Evolutionary conservation across 495 filamentous ascomycete genomes (phyloP).

Genomic region (Xylaria nigripes): DNA sequence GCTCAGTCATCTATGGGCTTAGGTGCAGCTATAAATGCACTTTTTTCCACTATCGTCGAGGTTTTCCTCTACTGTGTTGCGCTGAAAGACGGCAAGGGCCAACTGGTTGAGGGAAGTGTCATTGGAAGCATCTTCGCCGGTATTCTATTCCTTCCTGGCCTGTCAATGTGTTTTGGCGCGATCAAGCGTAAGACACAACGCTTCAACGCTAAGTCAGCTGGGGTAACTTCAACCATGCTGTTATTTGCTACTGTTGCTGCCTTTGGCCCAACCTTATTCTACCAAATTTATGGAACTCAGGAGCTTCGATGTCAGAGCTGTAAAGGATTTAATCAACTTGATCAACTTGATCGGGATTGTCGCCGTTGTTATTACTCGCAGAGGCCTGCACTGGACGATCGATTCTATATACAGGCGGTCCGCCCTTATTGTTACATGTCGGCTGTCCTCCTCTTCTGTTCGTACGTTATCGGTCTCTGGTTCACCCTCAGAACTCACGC

Average conservation of each 20-base stretch:
- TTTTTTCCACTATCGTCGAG: conserved; percentile 98
- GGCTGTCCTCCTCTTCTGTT: conserved; percentile 77
- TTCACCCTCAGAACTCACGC: conserved; percentile 96
- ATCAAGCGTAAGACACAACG: conserved; percentile 97
- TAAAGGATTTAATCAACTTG: conserved; percentile 34
- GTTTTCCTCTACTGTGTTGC: conserved; percentile 97
- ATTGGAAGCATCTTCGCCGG: conserved; percentile 97
- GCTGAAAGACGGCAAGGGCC: conserved; percentile 83
- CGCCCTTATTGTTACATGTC: conserved; percentile 88
- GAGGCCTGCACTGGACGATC: conserved; percentile 71
- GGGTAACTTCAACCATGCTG: conserved; percentile 96
- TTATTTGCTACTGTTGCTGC: conserved; percentile 94
- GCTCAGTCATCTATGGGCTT: conserved; percentile 99
- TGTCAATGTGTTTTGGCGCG: conserved; percentile 98
- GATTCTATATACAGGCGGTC: conserved; percentile 83
- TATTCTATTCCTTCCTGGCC: conserved; percentile 88
- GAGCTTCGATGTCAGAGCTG: conserved; percentile 87
- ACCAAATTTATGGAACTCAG: conserved; percentile 96
- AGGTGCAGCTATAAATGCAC: conserved; percentile 94
- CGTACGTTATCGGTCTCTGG: conserved; percentile 89
- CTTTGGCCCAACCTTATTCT: conserved; percentile 98
- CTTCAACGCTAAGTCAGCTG: conserved; percentile 95
- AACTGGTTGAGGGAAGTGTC: conserved; percentile 91
- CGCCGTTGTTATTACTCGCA: conserved; percentile 91
- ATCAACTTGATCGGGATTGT: conserved; percentile 54